Evolutionary conservation across 2,329 filamentous ascomycete genomes (phyloP).

Genomic region (Emergomyces orientalis): DNA sequence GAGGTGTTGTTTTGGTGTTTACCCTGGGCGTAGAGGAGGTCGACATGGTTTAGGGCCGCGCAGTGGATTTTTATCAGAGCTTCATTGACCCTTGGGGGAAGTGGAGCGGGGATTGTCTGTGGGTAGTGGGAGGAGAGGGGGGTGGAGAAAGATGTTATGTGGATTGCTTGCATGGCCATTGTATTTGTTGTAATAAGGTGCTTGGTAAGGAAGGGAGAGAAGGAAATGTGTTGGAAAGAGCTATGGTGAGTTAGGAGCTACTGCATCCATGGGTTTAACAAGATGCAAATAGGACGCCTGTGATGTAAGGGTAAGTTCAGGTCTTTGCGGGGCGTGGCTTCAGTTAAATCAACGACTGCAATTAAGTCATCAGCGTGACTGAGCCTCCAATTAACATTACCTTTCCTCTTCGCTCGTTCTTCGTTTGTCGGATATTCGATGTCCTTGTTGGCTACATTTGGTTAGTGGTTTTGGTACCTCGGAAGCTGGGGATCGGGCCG

Average conservation of each 20-base stretch:
- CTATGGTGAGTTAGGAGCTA: background rate
- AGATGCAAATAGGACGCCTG: background rate
- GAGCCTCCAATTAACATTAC: background rate
- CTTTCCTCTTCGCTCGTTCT: background rate
- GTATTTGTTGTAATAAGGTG: background rate
- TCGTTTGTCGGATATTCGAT: background rate
- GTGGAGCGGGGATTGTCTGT: slow-evolving; percentile 24
- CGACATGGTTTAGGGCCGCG: slow-evolving; percentile 51
- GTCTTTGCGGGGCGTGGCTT: background rate
- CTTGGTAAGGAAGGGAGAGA: background rate
- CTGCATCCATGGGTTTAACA: background rate
- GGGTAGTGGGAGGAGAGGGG: slow-evolving; percentile 25
- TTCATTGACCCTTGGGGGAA: slow-evolving; percentile 27
- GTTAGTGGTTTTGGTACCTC: background rate
- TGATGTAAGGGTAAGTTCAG: background rate
- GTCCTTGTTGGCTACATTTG: background rate
- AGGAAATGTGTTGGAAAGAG: background rate
- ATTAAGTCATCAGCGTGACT: background rate
- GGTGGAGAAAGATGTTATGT: slow-evolving; percentile 29
- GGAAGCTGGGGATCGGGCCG: slow-evolving; percentile 1
- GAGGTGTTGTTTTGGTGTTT: slow-evolving; percentile 52
- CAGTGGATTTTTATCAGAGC: slow-evolving; percentile 45
- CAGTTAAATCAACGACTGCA: background rate
- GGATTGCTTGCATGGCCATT: slow-evolving; percentile 35
- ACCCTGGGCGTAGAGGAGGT: slow-evolving; percentile 50